These are phyloP conservation scores for Acorus gramineus DNA, from an alignment of 106 monocot genomes.

Conservation along the genomic window DNA sequence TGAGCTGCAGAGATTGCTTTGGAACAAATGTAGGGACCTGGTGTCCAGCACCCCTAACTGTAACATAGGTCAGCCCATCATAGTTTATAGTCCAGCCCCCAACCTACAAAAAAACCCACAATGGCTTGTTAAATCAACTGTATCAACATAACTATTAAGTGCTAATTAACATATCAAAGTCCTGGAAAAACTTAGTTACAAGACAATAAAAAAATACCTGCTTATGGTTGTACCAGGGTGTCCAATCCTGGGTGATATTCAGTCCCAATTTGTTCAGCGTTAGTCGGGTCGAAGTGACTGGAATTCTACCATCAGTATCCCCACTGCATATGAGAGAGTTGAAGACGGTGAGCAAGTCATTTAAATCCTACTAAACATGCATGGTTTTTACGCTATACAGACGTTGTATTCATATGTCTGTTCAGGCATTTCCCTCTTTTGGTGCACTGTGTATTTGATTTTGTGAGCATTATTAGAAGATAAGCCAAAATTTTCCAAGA, in stretches of 20 bases:
- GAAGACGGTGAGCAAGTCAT: not conserved
- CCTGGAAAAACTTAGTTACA: not conserved
- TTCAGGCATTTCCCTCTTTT: no score
- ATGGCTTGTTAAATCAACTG: not conserved
- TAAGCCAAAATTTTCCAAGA: not conserved
- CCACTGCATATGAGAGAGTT: conserved; percentile 10
- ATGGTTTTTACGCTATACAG: not conserved
- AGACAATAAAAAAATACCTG: conserved; percentile 6
- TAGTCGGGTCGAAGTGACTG: conserved; percentile 21
- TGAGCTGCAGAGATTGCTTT: conserved; percentile 7
- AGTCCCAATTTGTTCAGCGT: conserved; percentile 22
- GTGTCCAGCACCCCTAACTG: conserved; percentile 26
- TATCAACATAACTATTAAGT: no score
- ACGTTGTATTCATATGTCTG: not conserved
- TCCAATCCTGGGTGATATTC: conserved; percentile 16
- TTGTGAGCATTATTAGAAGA: not conserved
- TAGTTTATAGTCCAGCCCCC: conserved; percentile 27
- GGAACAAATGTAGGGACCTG: conserved; percentile 24
- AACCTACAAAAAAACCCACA: conserved; percentile 6
- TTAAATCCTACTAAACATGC: not conserved
- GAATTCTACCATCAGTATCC: conserved; percentile 28
- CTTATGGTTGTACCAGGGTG: conserved; percentile 23
- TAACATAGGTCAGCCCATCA: conserved; percentile 25
- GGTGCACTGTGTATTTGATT: no score
- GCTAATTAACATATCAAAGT: not conserved